Evolutionary conservation across 176 grass and related monocot genomes (phyloP).

Genomic region (Oryza punctata): DNA sequence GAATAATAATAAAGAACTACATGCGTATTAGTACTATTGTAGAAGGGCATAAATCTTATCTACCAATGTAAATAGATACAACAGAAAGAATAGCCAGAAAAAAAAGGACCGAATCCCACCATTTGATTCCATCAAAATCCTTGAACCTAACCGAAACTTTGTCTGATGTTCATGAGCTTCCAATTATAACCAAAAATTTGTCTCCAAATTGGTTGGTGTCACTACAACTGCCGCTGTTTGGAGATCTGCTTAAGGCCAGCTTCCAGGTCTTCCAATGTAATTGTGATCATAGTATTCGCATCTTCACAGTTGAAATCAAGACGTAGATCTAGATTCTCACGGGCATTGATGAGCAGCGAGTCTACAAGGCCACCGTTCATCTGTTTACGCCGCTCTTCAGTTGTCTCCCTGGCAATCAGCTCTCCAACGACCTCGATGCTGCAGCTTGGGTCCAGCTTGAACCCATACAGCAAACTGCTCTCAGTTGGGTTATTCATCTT

Average conservation of each 20-base stretch:
- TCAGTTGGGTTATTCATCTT: constrained; percentile 64
- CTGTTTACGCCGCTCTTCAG: constrained; percentile 59
- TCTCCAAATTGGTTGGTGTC: constrained; percentile 2
- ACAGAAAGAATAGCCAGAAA: constrained; percentile 25
- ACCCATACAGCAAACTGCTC: constrained; percentile 70
- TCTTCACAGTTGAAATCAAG: constrained; percentile 79
- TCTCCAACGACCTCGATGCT: constrained; percentile 49
- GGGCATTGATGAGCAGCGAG: constrained; percentile 69
- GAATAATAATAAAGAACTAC: constrained; percentile 27
- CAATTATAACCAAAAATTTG: constrained; percentile 7
- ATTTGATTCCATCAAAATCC: constrained; percentile 19
- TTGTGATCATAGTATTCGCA: constrained; percentile 62
- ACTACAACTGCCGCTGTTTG: constrained; percentile 36
- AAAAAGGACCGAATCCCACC: neutral
- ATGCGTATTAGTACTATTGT: constrained; percentile 2
- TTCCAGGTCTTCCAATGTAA: constrained; percentile 81
- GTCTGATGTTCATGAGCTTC: neutral
- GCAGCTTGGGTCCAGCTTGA: constrained; percentile 74
- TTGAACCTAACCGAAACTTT: neutral
- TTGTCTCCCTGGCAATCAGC: constrained; percentile 67
- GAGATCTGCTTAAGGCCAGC: constrained; percentile 75
- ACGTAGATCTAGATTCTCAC: constrained; percentile 83
- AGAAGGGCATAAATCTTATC: constrained; percentile 21
- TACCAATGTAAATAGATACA: constrained; percentile 27
- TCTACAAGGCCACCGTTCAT: constrained; percentile 93